Evolutionary conservation across 345 rosid genomes (phyloP).

Genomic region (Eucalyptus pumila): DNA sequence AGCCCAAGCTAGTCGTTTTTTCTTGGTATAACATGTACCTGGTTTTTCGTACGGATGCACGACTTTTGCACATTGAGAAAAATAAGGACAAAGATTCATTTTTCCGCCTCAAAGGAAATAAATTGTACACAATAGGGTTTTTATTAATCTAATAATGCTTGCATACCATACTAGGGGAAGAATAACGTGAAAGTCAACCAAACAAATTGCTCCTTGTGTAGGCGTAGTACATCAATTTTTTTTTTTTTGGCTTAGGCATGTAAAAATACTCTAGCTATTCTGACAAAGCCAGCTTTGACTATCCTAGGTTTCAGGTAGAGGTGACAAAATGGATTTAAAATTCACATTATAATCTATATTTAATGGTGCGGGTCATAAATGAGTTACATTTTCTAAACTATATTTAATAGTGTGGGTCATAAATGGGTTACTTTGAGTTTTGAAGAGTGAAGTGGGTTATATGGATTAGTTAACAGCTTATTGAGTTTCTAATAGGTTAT

Average conservation of each 20-base stretch:
- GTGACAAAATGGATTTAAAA: too few species aligned
- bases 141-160: background rate
- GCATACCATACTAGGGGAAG: background rate
- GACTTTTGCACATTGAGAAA: background rate
- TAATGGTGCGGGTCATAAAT: background rate
- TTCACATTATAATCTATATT: background rate
- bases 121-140: background rate
- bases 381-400: too few species aligned
- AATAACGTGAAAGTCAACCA: background rate
- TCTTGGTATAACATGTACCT: background rate
- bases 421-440: background rate
- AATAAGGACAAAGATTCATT: background rate
- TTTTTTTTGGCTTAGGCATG: background rate
- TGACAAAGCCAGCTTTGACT: background rate
- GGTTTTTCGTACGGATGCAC: rapidly evolving
- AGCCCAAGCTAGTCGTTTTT: background rate
- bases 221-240: background rate
- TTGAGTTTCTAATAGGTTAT: background rate
- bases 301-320: background rate
- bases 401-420: background rate
- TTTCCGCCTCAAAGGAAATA: background rate
- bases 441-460: too few species aligned
- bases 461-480: too few species aligned
- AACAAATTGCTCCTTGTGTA: background rate
- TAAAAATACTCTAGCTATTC: background rate